phyloP scores from a whole-genome alignment of 352 stramenopile species.

The Ochromonadaceae sp. region DNA sequence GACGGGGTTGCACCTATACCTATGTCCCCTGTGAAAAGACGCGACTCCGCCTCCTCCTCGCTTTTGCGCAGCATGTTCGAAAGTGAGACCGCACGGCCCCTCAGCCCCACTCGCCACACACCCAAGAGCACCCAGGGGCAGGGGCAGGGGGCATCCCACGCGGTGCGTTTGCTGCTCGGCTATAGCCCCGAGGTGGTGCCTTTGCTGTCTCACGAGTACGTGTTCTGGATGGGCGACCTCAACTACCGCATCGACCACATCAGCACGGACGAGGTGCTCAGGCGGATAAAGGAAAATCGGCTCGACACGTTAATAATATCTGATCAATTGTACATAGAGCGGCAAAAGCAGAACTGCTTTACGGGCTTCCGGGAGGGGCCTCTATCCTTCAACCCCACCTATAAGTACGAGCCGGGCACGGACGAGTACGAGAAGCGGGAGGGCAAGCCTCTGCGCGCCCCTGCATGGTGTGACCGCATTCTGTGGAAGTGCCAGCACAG shows the following conservation, averaged over 20 bases:
- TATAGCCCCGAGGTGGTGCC: neutral
- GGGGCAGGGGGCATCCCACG: neutral
- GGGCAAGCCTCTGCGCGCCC: constrained; percentile 96
- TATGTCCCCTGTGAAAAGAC: no score
- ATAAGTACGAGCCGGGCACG: constrained; percentile 62
- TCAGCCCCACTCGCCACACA: neutral
- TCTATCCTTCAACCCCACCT: constrained; percentile 18
- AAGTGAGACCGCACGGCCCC: neutral
- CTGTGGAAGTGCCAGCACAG: constrained; percentile 39
- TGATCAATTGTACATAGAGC: constrained; percentile 63
- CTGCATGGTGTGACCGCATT: constrained; percentile 85
- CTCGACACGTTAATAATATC: constrained; percentile 32
- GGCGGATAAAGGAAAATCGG: constrained; percentile 31
- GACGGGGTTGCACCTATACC: no score
- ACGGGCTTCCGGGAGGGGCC: constrained; percentile 8
- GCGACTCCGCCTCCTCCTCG: neutral
- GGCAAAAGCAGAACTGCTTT: neutral
- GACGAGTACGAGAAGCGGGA: constrained; percentile 87
- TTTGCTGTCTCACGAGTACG: constrained; percentile 70
- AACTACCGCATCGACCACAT: constrained; percentile 67
- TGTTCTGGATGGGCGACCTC: constrained; percentile 88
- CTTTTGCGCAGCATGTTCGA: neutral
- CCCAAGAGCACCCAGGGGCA: neutral
- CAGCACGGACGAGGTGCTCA: constrained; percentile 44
- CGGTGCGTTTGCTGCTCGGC: neutral